Evolutionary conservation across 768 basidiomycete species (phyloP).

Genomic region (Termitomyces eurrhizus): DNA sequence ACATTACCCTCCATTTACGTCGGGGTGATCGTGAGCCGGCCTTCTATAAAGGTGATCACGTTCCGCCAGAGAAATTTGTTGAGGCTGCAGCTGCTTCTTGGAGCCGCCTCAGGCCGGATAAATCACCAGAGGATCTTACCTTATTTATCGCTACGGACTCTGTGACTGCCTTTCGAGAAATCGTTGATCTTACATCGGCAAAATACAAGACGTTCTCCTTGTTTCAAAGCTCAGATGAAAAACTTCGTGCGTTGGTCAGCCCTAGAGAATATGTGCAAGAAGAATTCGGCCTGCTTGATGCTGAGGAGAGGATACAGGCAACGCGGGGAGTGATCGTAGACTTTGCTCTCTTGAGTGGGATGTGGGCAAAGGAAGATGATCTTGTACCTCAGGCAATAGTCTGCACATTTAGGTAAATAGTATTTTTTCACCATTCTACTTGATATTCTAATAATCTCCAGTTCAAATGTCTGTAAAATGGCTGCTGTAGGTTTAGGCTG

Average conservation of each 20-base stretch:
- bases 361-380: conserved; percentile 48
- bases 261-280: conserved; percentile 51
- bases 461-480: conserved; percentile 59
- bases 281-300: conserved; percentile 39
- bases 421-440: not conserved
- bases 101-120: conserved; percentile 27
- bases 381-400: conserved; percentile 47
- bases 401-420: conserved; percentile 53
- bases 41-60: conserved; percentile 38
- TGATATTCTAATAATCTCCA: conserved; percentile 20
- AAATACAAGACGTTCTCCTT: conserved; percentile 41
- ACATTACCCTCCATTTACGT: conserved; percentile 60
- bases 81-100: conserved; percentile 39
- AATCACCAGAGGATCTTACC: conserved; percentile 26
- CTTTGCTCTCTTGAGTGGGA: conserved; percentile 59
- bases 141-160: conserved; percentile 65
- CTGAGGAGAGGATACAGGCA: conserved; percentile 38
- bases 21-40: conserved; percentile 52
- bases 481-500: conserved; percentile 62
- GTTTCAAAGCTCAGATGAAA: conserved; percentile 33
- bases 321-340: conserved; percentile 68
- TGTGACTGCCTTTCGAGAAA: conserved; percentile 37
- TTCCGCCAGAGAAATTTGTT: conserved; percentile 49
- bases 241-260: conserved; percentile 46
- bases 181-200: conserved; percentile 35